Evolutionary conservation across 2,329 filamentous ascomycete genomes (phyloP).

Genomic region (Botrytis medusae): DNA sequence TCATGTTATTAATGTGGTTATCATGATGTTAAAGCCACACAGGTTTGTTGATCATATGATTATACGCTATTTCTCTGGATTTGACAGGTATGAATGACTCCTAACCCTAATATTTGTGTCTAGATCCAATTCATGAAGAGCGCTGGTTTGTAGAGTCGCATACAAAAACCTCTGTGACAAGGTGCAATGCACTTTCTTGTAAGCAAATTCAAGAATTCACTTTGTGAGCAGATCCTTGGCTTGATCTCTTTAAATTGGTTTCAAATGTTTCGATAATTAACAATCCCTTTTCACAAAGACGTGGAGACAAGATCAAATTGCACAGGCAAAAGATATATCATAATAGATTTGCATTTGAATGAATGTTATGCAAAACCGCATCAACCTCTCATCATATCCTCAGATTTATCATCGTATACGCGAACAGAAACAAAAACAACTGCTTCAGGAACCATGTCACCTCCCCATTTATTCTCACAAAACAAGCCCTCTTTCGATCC

Average conservation of each 20-base stretch:
- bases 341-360: slow-evolving; percentile 6
- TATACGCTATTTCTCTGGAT: neutral
- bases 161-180: neutral
- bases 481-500: neutral
- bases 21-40: neutral
- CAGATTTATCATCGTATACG: neutral
- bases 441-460: neutral
- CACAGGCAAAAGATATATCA: neutral
- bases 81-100: neutral
- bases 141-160: neutral
- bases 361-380: neutral
- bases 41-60: neutral
- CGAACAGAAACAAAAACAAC: neutral
- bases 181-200: neutral
- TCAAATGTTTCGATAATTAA: neutral
- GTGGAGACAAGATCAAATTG: neutral
- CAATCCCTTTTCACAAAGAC: neutral
- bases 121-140: fast-evolving
- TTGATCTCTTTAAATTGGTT: neutral
- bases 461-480: neutral
- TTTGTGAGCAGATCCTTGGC: neutral
- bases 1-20: neutral
- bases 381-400: neutral
- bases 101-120: fast-evolving
- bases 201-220: fast-evolving